Base-by-base conservation (phyloP, 2,329 filamentous ascomycete species). In the Parastagonospora avenae region DNA sequence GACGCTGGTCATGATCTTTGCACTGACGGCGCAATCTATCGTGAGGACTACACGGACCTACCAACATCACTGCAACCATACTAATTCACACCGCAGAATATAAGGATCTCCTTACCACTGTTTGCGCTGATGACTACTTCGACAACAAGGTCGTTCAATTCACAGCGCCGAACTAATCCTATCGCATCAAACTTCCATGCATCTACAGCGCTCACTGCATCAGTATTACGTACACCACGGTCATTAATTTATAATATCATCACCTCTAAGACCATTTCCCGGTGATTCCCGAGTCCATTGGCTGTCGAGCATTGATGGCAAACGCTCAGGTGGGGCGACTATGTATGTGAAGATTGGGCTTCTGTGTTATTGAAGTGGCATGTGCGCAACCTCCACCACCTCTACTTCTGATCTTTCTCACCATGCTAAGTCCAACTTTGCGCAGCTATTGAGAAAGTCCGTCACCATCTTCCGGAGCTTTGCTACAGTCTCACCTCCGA, bases 31-130 rank as follows among this genome's bases (percentile, higher is more conserved):
- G 62, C 47, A 4, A 52, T 54, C 30, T 51, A 51, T 9, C 48
- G 62, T 63, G 46, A 52, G 62, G 43, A 9, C 8, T 15, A 1
- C 12, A 10, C 38, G 10, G 14, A 16, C 11, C n/a, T 30, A 9
- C 16, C 16, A 2, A 1, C 24, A 8, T 16, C 0, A 30, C 14
- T 7, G 31, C 7, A 14, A n/a, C 40, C 14, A 16, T 31, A 41
- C 54, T 61, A 35, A 61, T 50, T 39, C 10, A 33, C 1, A 15
- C 29, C 4, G 2, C 32, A 64, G 61, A 60, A 15, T 64, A 64
- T 49, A 60, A 64, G 28, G 37, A 52, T 4, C 29, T 60, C 1
- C 39, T 64, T 6, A 44, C 45, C 24, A 32, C 12, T 4, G 52
- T 53, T 38, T 65, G 62, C 28, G 43, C 33, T 11, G 38, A 39